These are phyloP conservation scores for Emergomyces pasteurianus DNA, from an alignment of 2,329 filamentous ascomycete genomes.

Conservation along the genomic window DNA sequence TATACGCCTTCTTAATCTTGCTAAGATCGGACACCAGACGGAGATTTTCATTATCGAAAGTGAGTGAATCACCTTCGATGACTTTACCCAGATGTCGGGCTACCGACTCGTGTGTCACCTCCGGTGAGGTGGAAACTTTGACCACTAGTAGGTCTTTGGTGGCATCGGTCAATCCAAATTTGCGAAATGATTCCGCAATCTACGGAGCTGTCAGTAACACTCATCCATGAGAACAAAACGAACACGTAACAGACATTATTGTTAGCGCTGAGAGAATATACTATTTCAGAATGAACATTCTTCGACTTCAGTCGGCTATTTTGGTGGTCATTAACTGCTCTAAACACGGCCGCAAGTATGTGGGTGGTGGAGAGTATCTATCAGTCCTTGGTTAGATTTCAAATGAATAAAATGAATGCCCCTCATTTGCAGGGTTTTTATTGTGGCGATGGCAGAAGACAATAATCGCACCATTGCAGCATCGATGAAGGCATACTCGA, in stretches of 20 bases:
- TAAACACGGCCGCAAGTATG: slow-evolving; percentile 62
- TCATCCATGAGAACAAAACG: background rate
- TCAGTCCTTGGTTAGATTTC: background rate
- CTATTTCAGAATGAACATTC: slow-evolving; percentile 82
- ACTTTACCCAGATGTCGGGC: slow-evolving; percentile 48
- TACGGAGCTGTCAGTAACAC: slow-evolving; percentile 24
- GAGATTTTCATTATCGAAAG: slow-evolving; percentile 55
- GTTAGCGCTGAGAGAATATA: slow-evolving; percentile 65
- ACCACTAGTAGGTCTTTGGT: slow-evolving; percentile 66
- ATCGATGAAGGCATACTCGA: slow-evolving; percentile 91
- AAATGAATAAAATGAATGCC: background rate
- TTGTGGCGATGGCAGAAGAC: slow-evolving; percentile 7
- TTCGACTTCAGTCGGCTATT: slow-evolving; percentile 57
- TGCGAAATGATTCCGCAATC: slow-evolving; percentile 86
- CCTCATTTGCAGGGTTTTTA: background rate
- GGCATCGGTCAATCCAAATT: slow-evolving; percentile 64
- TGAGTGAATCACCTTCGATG: slow-evolving; percentile 49
- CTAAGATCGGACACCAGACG: slow-evolving; percentile 48
- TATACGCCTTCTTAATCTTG: slow-evolving; percentile 75
- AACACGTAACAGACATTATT: slow-evolving; percentile 53
- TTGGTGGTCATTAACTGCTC: slow-evolving; percentile 56
- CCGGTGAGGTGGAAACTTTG: slow-evolving; percentile 54
- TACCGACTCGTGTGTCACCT: slow-evolving; percentile 36
- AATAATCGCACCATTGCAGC: slow-evolving; percentile 53
- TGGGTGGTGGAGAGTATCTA: slow-evolving; percentile 63